Conservation (phyloP, 306 rosid species). For the Cicer yamashitae region DNA sequence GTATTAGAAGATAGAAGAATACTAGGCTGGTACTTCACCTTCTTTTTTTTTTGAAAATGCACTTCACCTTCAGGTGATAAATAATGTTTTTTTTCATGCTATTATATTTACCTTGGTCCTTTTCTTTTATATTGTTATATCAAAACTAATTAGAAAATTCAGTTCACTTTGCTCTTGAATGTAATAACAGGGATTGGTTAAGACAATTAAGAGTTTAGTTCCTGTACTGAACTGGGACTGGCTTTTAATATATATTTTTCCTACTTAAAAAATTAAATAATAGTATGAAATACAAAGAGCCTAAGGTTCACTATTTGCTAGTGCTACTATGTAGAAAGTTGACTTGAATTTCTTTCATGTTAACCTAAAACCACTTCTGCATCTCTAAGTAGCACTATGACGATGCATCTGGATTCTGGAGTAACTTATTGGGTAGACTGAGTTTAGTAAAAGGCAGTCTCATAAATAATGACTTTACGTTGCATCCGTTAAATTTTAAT, state of each 20-base stretch:
- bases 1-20: conserved; percentile 19
- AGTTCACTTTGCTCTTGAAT: no score
- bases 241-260: no score
- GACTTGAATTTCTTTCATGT: conserved; percentile 36
- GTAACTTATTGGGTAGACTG: conserved; percentile 22
- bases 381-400: background rate
- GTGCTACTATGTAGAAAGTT: conserved; percentile 12
- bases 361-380: conserved; percentile 26
- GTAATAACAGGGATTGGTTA: no score
- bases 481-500: conserved; percentile 29
- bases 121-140: conserved; percentile 2
- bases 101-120: conserved; percentile 9
- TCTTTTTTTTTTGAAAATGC: background rate
- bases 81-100: background rate
- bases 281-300: background rate
- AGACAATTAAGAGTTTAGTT: no score
- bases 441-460: conserved; percentile 2
- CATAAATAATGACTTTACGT: conserved; percentile 13
- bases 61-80: conserved; percentile 6
- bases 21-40: conserved; percentile 1
- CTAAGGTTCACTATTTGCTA: conserved; percentile 1
- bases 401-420: conserved; percentile 6
- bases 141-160: background rate
- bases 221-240: no score
- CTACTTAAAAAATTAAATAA: no score